Base-by-base conservation (phyloP, 495 filamentous ascomycete genomes). In the Neurospora tetraspora region DNA sequence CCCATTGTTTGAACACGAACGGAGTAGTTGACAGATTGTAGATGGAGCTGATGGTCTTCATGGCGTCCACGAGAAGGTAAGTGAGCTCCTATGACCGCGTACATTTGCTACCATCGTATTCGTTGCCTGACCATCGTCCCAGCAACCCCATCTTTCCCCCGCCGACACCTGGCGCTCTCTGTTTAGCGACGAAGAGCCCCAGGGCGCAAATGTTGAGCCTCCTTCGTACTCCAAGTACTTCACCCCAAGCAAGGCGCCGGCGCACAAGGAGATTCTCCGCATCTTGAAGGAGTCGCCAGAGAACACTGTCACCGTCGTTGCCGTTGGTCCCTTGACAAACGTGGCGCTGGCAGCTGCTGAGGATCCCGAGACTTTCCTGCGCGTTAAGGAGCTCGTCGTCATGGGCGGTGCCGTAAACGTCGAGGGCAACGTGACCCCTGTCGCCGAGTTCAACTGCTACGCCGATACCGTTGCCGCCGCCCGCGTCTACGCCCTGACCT, bases 31-130 rank as follows among this genome's bases (percentile, higher is more conserved):
- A 70, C 68, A 23, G 3, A 39, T 43, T 1, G 43, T 77, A 98
- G 94, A 99, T 82, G 96, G 96, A 39, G 85, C 84, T 2, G 96
- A 99, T 78, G 96, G 96, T 3, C 86, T 99, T 7, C 94, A 93
- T 34, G 93, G 92, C n/a, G 93, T 98, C 40, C 94, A 98, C 78
- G 86, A 86, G 14, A 90, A 83, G 73, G 94, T 96, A 88, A 73
- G 86, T 83, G 39, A 27, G 40, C 23, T 65, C 53, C 71, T 27
- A 31, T 39, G 37, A 73, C 39, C 14, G 18, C 36, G 14, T 42
- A n/a, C 18, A 16, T 45, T n/a, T 36, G 9, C 47, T n/a, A 31
- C 34, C 31, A 37, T 36, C 12, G 36, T 3, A 5, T 27, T 12
- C 43, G 18, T 43, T n/a, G 43, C 36, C 47, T 80, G 43, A 78